phyloP scores from a whole-genome alignment of 2,329 filamentous ascomycete species.

The Incumbomyces delicatus region DNA sequence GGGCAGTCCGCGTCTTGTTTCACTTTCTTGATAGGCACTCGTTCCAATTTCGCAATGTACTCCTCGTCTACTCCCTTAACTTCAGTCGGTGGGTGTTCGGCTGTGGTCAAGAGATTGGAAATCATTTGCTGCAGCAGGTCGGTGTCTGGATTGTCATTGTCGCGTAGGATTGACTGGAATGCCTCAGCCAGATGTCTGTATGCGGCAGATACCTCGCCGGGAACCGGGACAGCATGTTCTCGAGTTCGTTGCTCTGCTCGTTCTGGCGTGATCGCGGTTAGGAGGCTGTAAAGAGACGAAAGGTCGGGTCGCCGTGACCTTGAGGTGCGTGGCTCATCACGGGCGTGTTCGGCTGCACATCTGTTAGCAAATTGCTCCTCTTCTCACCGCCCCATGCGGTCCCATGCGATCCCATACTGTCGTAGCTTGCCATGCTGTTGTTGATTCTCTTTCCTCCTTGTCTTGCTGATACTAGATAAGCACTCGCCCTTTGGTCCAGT shows the following conservation, averaged over 20 bases:
- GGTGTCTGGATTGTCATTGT: constrained; percentile 29
- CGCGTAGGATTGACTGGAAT: constrained; percentile 47
- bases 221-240: constrained; percentile 49
- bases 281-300: constrained; percentile 54
- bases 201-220: constrained; percentile 50
- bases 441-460: not conserved
- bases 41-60: constrained; percentile 21
- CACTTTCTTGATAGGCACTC: constrained; percentile 22
- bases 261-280: constrained; percentile 48
- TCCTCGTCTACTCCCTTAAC: constrained; percentile 53
- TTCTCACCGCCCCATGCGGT: too few species aligned
- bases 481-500: not conserved
- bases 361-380: not conserved
- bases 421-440: constrained; percentile 20
- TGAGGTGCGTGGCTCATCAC: constrained; percentile 12
- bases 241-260: constrained; percentile 40
- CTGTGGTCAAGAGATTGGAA: constrained; percentile 42
- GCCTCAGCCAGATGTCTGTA: constrained; percentile 53
- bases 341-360: constrained; percentile 19
- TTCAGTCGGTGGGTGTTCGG: constrained; percentile 50
- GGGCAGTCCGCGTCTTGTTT: constrained; percentile 33
- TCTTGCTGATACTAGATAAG: not conserved
- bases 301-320: constrained; percentile 51
- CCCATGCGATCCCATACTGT: constrained; percentile 16
- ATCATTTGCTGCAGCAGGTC: constrained; percentile 47